Evolutionary conservation across 208 protist species (phyloP).

Genomic region (Herpetomonas tarakana): DNA sequence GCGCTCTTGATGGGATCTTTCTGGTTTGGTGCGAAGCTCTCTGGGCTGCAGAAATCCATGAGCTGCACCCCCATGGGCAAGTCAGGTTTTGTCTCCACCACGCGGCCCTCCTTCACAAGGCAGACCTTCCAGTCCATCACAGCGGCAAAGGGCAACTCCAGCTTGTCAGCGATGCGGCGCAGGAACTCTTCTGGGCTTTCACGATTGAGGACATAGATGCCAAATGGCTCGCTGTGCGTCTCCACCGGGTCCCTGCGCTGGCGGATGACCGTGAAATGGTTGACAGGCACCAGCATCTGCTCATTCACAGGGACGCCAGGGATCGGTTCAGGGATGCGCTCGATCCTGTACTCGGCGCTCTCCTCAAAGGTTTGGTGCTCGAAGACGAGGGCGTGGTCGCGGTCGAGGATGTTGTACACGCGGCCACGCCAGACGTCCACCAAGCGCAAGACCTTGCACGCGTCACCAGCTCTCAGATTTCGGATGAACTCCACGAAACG

Average conservation of each 20-base stretch:
- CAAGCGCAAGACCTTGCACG: constrained; percentile 66
- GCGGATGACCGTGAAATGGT: constrained; percentile 77
- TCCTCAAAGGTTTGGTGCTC: constrained; percentile 82
- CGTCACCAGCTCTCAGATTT: constrained; percentile 35
- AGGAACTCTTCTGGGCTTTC: constrained; percentile 57
- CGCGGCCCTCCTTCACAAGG: constrained; percentile 63
- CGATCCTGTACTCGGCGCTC: constrained; percentile 86
- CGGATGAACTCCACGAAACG: constrained; percentile 34
- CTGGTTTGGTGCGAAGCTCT: constrained; percentile 60
- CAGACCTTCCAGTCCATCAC: constrained; percentile 87
- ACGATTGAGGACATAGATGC: constrained; percentile 64
- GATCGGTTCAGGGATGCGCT: constrained; percentile 58
- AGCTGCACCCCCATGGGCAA: constrained; percentile 64
- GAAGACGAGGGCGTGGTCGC: constrained; percentile 56
- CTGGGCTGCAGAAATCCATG: constrained; percentile 40
- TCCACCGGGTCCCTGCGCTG: constrained; percentile 62
- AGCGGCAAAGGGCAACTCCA: constrained; percentile 60
- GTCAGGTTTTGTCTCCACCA: constrained; percentile 59
- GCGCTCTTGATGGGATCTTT: constrained; percentile 56
- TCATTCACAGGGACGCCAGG: constrained; percentile 31
- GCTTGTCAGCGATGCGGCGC: constrained; percentile 61
- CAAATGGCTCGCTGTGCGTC: constrained; percentile 84
- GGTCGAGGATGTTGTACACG: constrained; percentile 85
- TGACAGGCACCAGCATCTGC: constrained; percentile 67
- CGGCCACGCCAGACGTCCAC: constrained; percentile 84